Percentiles rank a stretch among this genome's conserved stretches.
Evolutionary conservation across 371 early-diverging fungal genomes (phyloP).

Genomic region (Apophysomyces trapeziformis): DNA sequence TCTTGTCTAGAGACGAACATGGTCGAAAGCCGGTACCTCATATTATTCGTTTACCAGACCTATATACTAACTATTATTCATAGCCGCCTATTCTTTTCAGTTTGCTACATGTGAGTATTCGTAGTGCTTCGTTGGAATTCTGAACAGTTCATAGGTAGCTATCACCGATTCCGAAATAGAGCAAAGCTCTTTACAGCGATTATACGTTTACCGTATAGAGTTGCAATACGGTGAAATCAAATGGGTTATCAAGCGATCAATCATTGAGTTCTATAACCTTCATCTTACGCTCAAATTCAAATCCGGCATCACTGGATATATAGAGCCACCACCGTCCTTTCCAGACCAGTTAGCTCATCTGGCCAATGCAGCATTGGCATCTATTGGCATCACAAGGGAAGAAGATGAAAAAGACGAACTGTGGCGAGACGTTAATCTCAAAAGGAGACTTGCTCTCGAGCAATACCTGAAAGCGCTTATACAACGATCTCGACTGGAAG

Average conservation of each 20-base stretch:
- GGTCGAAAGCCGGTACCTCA: conserved; percentile 35
- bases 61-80: background rate
- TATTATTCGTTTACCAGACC: background rate
- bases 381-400: conserved; percentile 36
- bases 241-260: conserved; percentile 72
- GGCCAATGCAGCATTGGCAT: conserved; percentile 37
- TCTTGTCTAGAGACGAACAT: conserved; percentile 37
- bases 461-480: conserved; percentile 65
- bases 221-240: conserved; percentile 81
- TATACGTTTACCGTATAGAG: conserved; percentile 68
- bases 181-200: conserved; percentile 26
- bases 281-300: conserved; percentile 62
- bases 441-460: conserved; percentile 66
- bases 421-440: conserved; percentile 44
- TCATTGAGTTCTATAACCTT: conserved; percentile 72
- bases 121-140: background rate
- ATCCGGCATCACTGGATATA: conserved; percentile 15
- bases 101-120: conserved; percentile 29
- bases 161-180: conserved; percentile 55
- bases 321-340: conserved; percentile 44
- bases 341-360: conserved; percentile 44
- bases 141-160: conserved; percentile 28
- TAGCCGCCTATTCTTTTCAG: conserved; percentile 48
- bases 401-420: conserved; percentile 34
- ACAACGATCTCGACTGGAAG: conserved; percentile 51